Evolutionary conservation across 495 filamentous ascomycete genomes (phyloP).

Genomic region (Penicillium paxilli): DNA sequence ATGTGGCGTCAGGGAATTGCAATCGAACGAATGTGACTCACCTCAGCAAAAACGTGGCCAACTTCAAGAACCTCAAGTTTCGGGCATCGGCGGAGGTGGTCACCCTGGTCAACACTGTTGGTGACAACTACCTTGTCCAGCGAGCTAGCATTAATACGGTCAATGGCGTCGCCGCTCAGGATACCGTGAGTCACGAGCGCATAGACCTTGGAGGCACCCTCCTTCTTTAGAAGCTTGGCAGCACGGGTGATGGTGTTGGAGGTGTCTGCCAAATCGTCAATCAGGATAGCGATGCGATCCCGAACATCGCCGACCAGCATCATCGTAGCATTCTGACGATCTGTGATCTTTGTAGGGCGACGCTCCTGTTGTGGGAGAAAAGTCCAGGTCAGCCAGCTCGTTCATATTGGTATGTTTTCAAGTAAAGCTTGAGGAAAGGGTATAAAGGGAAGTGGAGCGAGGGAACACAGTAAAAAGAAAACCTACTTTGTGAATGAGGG

Average conservation of each 20-base stretch:
- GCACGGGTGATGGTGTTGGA: slow-evolving; percentile 95
- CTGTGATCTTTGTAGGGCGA: slow-evolving; percentile 87
- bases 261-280: slow-evolving; percentile 95
- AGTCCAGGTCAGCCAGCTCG: neutral
- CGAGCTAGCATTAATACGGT: slow-evolving; percentile 85
- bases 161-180: slow-evolving; percentile 90
- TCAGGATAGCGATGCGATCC: slow-evolving; percentile 78
- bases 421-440: slow-evolving; percentile 2
- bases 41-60: slow-evolving; percentile 90
- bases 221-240: slow-evolving; percentile 94
- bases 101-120: slow-evolving; percentile 89
- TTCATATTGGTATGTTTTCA: slow-evolving; percentile 10
- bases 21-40: slow-evolving; percentile 30
- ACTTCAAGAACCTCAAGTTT: slow-evolving; percentile 95
- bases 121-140: slow-evolving; percentile 92
- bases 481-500: slow-evolving; percentile 94
- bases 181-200: slow-evolving; percentile 94
- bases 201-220: slow-evolving; percentile 84
- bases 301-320: slow-evolving; percentile 93
- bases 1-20: slow-evolving; percentile 4
- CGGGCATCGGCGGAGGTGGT: slow-evolving; percentile 68
- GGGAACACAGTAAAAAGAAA: neutral
- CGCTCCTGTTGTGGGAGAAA: slow-evolving; percentile 73
- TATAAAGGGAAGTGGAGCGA: slow-evolving; percentile 13
- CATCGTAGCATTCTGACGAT: slow-evolving; percentile 96